Conservation (phyloP, 345 rosid genomes). For the Eutrema heterophyllum region DNA sequence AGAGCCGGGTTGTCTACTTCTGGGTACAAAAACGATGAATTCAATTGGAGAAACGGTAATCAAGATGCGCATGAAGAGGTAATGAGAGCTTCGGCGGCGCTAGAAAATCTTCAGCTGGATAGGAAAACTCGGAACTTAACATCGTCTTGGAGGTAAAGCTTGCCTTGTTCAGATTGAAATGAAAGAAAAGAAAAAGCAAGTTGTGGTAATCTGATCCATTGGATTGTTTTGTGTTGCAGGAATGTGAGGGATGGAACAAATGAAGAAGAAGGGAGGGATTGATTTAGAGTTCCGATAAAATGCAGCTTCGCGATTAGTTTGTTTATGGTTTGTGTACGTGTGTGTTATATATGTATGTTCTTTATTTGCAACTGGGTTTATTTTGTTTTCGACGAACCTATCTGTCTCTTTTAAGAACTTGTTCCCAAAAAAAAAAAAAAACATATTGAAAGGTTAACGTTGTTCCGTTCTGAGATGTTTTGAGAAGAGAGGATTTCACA, state of each 20-base stretch:
- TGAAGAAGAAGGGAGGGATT: constrained; percentile 54
- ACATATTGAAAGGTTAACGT: not conserved
- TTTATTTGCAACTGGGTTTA: not conserved
- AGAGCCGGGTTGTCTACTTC: constrained; percentile 74
- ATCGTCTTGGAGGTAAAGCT: constrained; percentile 74
- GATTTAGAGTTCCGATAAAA: not conserved
- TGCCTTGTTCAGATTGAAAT: not conserved
- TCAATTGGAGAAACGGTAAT: constrained; percentile 68
- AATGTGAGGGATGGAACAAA: constrained; percentile 70
- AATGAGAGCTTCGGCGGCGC: constrained; percentile 68
- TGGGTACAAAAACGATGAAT: constrained; percentile 79
- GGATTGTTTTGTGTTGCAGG: constrained; percentile 41
- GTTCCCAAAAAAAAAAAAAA: not conserved
- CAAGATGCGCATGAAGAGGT: constrained; percentile 69
- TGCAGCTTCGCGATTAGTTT: not conserved
- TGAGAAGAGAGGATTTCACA: constrained; percentile 4
- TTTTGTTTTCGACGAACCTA: not conserved
- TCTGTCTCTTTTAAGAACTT: not conserved
- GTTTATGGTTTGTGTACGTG: constrained; percentile 6
- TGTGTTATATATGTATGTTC: constrained; percentile 10
- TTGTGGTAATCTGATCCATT: not conserved
- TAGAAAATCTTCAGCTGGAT: constrained; percentile 94
- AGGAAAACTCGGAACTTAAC: constrained; percentile 84
- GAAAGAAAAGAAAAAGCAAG: not conserved
- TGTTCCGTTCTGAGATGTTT: not conserved